Evolutionary conservation across 768 basidiomycete genomes (phyloP).

Genomic region (Dioszegia hungarica): DNA sequence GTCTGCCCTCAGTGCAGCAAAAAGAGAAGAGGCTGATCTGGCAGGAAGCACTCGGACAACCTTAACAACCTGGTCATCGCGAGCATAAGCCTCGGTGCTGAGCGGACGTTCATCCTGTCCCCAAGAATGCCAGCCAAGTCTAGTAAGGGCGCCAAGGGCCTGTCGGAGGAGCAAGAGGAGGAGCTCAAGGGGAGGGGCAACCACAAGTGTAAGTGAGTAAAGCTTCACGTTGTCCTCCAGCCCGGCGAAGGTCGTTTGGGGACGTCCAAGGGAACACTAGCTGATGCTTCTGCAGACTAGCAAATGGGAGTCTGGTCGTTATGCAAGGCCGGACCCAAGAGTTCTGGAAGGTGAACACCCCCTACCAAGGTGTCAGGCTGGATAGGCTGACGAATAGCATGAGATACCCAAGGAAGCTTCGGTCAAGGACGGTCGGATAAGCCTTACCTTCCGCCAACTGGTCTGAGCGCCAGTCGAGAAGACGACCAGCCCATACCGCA

Average conservation of each 20-base stretch:
- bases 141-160: constrained; percentile 6
- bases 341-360: constrained; percentile 50
- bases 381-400: constrained; percentile 26
- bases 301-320: constrained; percentile 51
- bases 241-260: no score
- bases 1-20: background rate
- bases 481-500: no score
- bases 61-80: constrained; percentile 52
- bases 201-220: constrained; percentile 36
- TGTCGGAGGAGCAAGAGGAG: constrained; percentile 4
- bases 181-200: constrained; percentile 24
- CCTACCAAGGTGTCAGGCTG: background rate
- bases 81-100: constrained; percentile 50
- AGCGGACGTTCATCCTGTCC: constrained; percentile 51
- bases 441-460: constrained; percentile 52
- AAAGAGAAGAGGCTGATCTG: no score
- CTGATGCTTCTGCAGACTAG: constrained; percentile 28
- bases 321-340: constrained; percentile 53
- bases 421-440: constrained; percentile 49
- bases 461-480: constrained; percentile 10
- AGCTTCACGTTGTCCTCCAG: no score
- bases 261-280: background rate
- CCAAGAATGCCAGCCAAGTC: constrained; percentile 34
- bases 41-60: constrained; percentile 40
- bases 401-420: constrained; percentile 50